A percentile compares a stretch with the other conserved stretches of the same genome.
These are phyloP conservation scores for Pseudovirgaria hyperparasitica DNA, from an alignment of 2,329 filamentous ascomycete genomes.

Conservation along the genomic window DNA sequence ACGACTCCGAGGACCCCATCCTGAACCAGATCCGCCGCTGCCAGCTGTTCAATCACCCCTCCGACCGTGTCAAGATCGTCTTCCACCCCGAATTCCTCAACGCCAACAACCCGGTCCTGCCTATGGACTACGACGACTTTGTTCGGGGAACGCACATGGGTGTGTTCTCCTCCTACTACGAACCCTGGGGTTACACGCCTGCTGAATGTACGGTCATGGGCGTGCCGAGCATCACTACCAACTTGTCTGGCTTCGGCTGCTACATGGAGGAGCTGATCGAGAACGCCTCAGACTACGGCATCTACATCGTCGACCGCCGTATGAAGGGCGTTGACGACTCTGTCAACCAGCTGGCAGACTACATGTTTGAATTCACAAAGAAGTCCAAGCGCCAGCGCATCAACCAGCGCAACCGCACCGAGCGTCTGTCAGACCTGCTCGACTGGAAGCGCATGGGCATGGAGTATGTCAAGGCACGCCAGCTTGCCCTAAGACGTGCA, in stretches of 20 bases:
- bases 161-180: conserved; percentile 95
- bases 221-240: conserved; percentile 95
- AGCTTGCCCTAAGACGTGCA: conserved; percentile 79
- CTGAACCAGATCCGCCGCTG: conserved; percentile 92
- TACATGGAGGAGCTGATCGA: conserved; percentile 99
- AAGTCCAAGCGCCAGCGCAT: conserved; percentile 96
- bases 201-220: conserved; percentile 99
- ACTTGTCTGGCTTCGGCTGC: conserved; percentile 93
- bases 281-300: conserved; percentile 94
- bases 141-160: conserved; percentile 93
- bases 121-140: conserved; percentile 96
- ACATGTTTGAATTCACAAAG: conserved; percentile 86
- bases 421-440: conserved; percentile 83
- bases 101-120: conserved; percentile 86
- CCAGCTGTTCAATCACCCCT: conserved; percentile 91
- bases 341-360: conserved; percentile 83
- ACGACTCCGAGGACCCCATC: conserved; percentile 85
- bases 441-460: conserved; percentile 99
- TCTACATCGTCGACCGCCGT: conserved; percentile 95
- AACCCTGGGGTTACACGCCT: conserved; percentile 97
- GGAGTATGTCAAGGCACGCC: conserved; percentile 96
- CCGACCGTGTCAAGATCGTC: conserved; percentile 90
- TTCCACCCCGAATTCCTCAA: conserved; percentile 98
- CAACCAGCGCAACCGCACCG: conserved; percentile 95
- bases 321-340: conserved; percentile 95